Evolutionary conservation across 495 filamentous ascomycete genomes (phyloP).

Genomic region (Geopyxis carbonaria): DNA sequence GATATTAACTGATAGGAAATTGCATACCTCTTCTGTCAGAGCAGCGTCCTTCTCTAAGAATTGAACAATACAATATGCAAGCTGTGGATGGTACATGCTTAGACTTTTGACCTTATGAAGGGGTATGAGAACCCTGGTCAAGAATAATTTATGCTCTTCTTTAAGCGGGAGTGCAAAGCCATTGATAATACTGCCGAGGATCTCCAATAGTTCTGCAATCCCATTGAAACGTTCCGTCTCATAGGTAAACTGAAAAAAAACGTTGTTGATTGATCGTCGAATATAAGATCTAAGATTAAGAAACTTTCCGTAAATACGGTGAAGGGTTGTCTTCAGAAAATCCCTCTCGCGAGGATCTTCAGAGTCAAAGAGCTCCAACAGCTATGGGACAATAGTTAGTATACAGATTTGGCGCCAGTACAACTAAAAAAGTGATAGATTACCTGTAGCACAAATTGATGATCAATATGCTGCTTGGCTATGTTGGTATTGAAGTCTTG

Average conservation of each 20-base stretch:
- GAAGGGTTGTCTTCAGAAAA: conserved; percentile 94
- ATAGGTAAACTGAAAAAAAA: conserved; percentile 99
- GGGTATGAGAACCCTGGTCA: conserved; percentile 82
- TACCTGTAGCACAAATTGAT: conserved; percentile 88
- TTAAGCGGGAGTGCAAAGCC: conserved; percentile 94
- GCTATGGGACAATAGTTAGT: conserved; percentile 28
- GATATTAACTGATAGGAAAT: too few species aligned
- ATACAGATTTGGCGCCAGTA: conserved; percentile 2
- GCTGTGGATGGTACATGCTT: conserved; percentile 98
- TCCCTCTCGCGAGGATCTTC: conserved; percentile 95
- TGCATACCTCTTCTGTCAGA: conserved; percentile 81
- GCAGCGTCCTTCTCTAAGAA: conserved; percentile 97
- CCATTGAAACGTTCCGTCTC: conserved; percentile 98
- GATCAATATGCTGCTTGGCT: conserved; percentile 96
- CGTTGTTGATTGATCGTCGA: conserved; percentile 95
- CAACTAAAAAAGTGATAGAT: conserved; percentile 8
- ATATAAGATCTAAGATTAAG: conserved; percentile 95
- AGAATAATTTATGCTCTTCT: conserved; percentile 96
- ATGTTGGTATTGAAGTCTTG: conserved; percentile 99
- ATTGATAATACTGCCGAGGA: conserved; percentile 97
- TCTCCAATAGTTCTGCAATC: conserved; percentile 90
- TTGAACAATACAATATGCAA: conserved; percentile 98
- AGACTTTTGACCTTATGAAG: conserved; percentile 96
- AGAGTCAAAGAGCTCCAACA: conserved; percentile 97
- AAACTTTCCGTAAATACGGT: conserved; percentile 98